A percentile compares a stretch with the other conserved stretches of the same genome.
phyloP scores from a whole-genome alignment of 257 asterid species.

The Plantago elongata region DNA sequence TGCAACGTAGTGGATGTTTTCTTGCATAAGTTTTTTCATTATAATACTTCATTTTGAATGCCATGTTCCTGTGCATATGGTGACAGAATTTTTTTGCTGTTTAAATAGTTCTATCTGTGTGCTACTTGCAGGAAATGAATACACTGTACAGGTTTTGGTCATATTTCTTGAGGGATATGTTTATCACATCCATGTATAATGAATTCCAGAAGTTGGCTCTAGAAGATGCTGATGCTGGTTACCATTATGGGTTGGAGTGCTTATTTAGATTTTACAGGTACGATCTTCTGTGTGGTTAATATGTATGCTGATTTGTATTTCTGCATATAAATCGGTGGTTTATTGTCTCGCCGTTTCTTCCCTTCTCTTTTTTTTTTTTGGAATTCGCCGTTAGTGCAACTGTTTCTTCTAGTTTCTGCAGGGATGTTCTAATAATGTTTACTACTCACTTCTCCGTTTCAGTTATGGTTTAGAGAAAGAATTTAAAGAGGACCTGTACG shows the following conservation, averaged over 20 bases:
- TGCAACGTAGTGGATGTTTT: too few relatives aligned
- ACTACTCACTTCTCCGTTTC: constrained; percentile 18
- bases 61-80: too few relatives aligned
- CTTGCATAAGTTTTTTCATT: too few relatives aligned
- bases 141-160: constrained; percentile 89
- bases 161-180: constrained; percentile 70
- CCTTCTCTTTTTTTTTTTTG: background rate
- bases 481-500: constrained; percentile 59
- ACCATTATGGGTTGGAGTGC: constrained; percentile 84
- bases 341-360: background rate
- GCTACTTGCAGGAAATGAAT: constrained; percentile 85
- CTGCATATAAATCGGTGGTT: background rate
- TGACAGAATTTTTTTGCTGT: background rate
- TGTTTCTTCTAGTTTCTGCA: background rate
- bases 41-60: too few relatives aligned
- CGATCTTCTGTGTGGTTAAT: background rate
- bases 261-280: constrained; percentile 92
- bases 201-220: constrained; percentile 75
- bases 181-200: constrained; percentile 72
- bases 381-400: background rate
- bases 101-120: background rate
- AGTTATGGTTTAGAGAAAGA: constrained; percentile 94
- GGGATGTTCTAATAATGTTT: background rate
- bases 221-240: constrained; percentile 86
- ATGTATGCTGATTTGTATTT: background rate